Evolutionary conservation across 768 basidiomycete genomes (phyloP).

Genomic region (Flagelloscypha sp.): DNA sequence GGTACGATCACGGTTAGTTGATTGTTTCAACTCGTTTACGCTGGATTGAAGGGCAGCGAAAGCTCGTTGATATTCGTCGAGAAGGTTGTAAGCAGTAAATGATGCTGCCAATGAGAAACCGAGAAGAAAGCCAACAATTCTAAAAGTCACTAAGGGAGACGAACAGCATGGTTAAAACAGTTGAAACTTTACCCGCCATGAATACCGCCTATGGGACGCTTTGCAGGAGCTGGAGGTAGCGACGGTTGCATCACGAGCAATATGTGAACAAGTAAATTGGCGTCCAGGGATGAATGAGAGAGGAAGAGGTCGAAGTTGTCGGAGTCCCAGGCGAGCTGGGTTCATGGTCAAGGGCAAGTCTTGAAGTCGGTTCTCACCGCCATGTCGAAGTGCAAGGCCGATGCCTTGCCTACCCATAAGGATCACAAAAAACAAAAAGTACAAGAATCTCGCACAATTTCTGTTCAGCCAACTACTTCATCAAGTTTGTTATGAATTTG

Average conservation of each 20-base stretch:
- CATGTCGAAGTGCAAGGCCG: no score
- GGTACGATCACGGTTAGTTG: conserved; percentile 63
- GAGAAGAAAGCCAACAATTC: conserved; percentile 78
- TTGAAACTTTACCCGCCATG: conserved; percentile 45
- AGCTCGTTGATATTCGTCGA: conserved; percentile 86
- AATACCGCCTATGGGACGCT: conserved; percentile 71
- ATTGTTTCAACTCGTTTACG: conserved; percentile 77
- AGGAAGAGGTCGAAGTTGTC: no score
- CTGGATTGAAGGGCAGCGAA: conserved; percentile 83
- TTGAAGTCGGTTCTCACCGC: no score
- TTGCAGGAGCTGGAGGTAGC: conserved; percentile 48
- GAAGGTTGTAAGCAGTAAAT: conserved; percentile 75
- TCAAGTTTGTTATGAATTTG: no score
- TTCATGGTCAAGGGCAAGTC: no score
- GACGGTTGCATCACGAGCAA: conserved; percentile 41
- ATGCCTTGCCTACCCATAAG: no score
- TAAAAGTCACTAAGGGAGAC: conserved; percentile 19
- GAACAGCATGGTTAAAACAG: conserved; percentile 2
- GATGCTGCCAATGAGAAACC: conserved; percentile 88
- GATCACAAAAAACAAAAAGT: conserved; percentile 69
- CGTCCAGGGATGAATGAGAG: no score
- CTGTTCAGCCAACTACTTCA: conserved; percentile 38
- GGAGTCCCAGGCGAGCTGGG: no score
- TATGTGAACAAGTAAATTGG: conserved; percentile 12
- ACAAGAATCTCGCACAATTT: conserved; percentile 54